These are phyloP conservation scores for Warburgia ugandensis DNA, from an alignment of 164 flowering plant species.

Conservation along the genomic window DNA sequence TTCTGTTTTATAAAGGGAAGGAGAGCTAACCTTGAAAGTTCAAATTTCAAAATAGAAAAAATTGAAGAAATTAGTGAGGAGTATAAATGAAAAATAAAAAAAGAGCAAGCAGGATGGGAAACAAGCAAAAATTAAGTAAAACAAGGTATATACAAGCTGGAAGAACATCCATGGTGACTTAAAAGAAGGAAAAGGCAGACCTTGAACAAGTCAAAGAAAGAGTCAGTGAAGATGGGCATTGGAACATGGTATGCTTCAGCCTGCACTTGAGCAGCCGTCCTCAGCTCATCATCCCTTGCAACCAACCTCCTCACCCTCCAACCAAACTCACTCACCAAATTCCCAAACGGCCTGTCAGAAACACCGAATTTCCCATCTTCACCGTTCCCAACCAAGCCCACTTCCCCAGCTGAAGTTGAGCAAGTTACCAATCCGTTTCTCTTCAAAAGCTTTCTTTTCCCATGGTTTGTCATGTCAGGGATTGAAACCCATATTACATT, in stretches of 20 bases:
- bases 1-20: too few relatives aligned
- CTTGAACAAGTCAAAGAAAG: constrained; percentile 77
- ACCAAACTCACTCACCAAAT: constrained; percentile 46
- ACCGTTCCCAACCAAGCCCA: constrained; percentile 48
- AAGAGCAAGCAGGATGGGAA: too few relatives aligned
- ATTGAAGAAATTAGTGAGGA: too few relatives aligned
- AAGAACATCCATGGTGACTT: neutral
- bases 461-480: neutral
- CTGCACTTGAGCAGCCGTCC: constrained; percentile 56
- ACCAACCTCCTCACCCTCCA: constrained; percentile 82
- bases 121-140: too few relatives aligned
- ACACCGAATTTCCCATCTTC: constrained; percentile 5
- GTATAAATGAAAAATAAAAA: neutral
- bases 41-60: too few relatives aligned
- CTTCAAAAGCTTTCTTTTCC: constrained; percentile 7
- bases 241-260: constrained; percentile 85
- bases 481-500: neutral
- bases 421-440: too few relatives aligned
- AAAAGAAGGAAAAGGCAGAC: constrained; percentile 16
- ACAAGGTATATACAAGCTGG: neutral
- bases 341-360: constrained; percentile 16
- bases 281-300: constrained; percentile 49
- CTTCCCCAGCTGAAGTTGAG: constrained; percentile 10
- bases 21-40: too few relatives aligned
- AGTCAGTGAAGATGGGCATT: constrained; percentile 43